phyloP scores from a whole-genome alignment of 441 rosid genomes.

The Pelargonium australe region DNA sequence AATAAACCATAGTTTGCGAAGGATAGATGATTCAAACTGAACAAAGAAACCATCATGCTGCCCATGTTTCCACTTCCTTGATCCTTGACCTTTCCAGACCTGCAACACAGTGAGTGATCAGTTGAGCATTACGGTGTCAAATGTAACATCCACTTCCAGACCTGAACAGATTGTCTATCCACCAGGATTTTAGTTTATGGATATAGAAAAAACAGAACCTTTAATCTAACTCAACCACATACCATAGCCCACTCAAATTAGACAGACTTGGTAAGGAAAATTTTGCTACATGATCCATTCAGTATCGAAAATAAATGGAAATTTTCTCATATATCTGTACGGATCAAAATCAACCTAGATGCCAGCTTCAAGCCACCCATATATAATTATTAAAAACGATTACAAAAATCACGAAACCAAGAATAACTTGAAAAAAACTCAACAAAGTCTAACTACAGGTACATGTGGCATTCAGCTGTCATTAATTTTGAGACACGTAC shows the following conservation, averaged over 20 bases:
- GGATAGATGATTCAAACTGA: slow-evolving; percentile 66
- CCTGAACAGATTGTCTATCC: not conserved
- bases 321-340: not conserved
- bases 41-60: slow-evolving; percentile 85
- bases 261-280: not conserved
- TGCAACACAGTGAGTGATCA: slow-evolving; percentile 24
- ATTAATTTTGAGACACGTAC: not conserved
- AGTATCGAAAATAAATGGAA: no score
- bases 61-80: slow-evolving; percentile 93
- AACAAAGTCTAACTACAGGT: not conserved
- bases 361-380: not conserved
- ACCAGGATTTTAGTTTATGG: not conserved
- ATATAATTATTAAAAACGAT: no score
- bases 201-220: slow-evolving; percentile 5
- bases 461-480: not conserved
- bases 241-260: not conserved
- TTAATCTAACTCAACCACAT: not conserved
- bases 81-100: slow-evolving; percentile 99
- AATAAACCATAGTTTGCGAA: slow-evolving; percentile 79
- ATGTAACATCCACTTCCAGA: not conserved
- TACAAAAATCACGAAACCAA: not conserved
- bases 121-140: slow-evolving; percentile 12
- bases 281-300: not conserved
- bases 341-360: not conserved
- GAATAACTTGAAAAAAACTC: not conserved